A percentile compares a stretch with the other conserved stretches of the same genome.
phyloP scores from a whole-genome alignment of 2,329 filamentous ascomycete species.

The Phaeosphaeriaceae sp. region DNA sequence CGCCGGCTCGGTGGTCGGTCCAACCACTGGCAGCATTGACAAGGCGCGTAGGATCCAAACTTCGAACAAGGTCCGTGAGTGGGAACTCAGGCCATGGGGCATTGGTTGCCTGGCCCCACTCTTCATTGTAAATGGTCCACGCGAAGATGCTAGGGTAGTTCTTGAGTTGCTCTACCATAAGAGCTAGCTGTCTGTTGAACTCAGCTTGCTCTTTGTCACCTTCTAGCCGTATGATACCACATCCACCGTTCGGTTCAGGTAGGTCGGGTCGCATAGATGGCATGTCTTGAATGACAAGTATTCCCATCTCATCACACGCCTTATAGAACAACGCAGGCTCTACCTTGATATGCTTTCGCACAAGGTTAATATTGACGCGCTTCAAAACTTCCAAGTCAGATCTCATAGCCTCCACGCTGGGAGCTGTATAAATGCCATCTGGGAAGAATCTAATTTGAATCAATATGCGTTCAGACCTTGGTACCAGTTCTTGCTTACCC shows the following conservation, averaged over 20 bases:
- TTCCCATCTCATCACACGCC: conserved; percentile 69
- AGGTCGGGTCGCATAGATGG: conserved; percentile 58
- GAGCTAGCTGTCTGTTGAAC: conserved; percentile 67
- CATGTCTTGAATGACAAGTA: conserved; percentile 76
- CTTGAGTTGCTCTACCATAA: conserved; percentile 68
- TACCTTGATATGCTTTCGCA: conserved; percentile 76
- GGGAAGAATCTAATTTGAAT: conserved; percentile 31
- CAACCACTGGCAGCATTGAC: conserved; percentile 70
- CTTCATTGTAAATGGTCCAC: conserved; percentile 76
- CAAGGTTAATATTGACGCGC: conserved; percentile 70
- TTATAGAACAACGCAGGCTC: conserved; percentile 71
- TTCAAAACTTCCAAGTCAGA: conserved; percentile 71
- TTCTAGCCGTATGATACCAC: conserved; percentile 21
- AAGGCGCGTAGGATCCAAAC: conserved; percentile 68
- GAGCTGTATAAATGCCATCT: conserved; percentile 70
- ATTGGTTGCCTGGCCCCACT: conserved; percentile 67
- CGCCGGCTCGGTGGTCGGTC: conserved; percentile 71
- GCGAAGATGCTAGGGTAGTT: conserved; percentile 69
- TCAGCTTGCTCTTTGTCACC: conserved; percentile 62
- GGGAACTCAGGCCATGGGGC: conserved; percentile 61
- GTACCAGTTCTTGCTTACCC: conserved; percentile 44
- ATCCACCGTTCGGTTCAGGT: conserved; percentile 15
- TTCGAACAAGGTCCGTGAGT: conserved; percentile 61
- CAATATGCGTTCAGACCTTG: too few relatives aligned
- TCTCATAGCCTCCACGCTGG: conserved; percentile 70